Percentiles rank a stretch among this genome's conserved stretches.
These are phyloP conservation scores for Picea sitchensis DNA, from an alignment of 75 land plant species.

Conservation along the genomic window DNA sequence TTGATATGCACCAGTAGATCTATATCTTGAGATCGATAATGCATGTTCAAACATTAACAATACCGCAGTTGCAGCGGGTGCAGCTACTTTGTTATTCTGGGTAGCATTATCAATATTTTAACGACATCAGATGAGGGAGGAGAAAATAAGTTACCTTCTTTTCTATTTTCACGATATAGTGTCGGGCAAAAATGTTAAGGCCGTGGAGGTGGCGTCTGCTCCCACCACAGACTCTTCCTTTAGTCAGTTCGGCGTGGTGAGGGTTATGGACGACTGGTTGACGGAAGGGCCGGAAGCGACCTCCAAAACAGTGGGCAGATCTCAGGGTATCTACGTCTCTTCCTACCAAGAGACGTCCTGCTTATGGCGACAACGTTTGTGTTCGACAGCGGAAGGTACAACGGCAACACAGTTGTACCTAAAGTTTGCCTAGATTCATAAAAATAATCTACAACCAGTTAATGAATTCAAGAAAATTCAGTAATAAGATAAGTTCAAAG, in stretches of 20 bases:
- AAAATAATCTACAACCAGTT: too few relatives aligned
- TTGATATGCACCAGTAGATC: too few relatives aligned
- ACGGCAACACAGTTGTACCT: conserved; percentile 25
- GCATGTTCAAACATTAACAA: too few relatives aligned
- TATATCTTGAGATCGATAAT: too few relatives aligned
- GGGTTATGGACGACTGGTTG: conserved; percentile 44
- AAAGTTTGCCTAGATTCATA: too few relatives aligned
- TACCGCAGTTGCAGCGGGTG: too few relatives aligned
- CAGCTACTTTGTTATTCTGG: too few relatives aligned
- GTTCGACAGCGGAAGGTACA: conserved; percentile 35
- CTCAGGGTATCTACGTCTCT: conserved; percentile 44
- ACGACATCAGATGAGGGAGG: background rate
- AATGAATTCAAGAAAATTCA: too few relatives aligned
- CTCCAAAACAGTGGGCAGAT: conserved; percentile 45
- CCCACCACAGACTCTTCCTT: conserved; percentile 9
- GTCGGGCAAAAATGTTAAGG: conserved; percentile 24
- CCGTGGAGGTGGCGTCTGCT: conserved; percentile 20
- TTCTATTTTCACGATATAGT: conserved; percentile 63
- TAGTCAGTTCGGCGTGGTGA: conserved; percentile 26
- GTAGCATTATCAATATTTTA: too few relatives aligned
- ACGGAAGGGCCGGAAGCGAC: conserved; percentile 37
- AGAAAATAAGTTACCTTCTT: conserved; percentile 34
- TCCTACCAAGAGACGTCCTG: conserved; percentile 20
- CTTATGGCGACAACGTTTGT: conserved; percentile 37
- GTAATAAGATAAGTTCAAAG: too few relatives aligned